These are phyloP conservation scores for Verticillium klebahnii DNA, from an alignment of 2,329 filamentous ascomycete genomes.

Conservation along the genomic window DNA sequence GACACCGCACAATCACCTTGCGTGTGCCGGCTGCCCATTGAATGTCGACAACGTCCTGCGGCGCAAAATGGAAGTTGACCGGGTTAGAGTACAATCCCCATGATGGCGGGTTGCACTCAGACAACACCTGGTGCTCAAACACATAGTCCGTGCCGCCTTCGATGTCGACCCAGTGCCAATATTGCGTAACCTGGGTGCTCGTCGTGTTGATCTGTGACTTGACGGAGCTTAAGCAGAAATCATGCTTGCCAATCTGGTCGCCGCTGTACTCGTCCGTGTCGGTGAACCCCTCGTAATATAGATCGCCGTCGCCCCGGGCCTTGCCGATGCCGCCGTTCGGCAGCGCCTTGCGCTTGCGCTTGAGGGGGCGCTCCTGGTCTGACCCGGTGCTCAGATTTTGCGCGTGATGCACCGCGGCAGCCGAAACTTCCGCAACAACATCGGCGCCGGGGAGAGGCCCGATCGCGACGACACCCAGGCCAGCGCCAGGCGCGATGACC, in stretches of 20 bases:
- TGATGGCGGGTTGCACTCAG: slow-evolving; percentile 6
- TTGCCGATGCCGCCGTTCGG: background rate
- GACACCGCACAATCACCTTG: slow-evolving; percentile 35
- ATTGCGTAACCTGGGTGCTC: slow-evolving; percentile 45
- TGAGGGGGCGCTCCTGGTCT: background rate
- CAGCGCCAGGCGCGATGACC: background rate
- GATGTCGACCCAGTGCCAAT: slow-evolving; percentile 47
- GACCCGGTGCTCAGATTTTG: background rate
- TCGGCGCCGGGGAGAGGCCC: background rate
- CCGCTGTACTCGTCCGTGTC: slow-evolving; percentile 46
- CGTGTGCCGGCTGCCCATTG: slow-evolving; percentile 36
- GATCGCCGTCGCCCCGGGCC: slow-evolving; percentile 22
- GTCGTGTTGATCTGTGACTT: slow-evolving; percentile 43
- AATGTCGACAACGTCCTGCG: slow-evolving; percentile 42
- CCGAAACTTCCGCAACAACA: background rate
- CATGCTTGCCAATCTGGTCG: slow-evolving; percentile 37
- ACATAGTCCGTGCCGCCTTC: slow-evolving; percentile 11
- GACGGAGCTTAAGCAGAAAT: slow-evolving; percentile 50
- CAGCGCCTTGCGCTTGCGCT: background rate
- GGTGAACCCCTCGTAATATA: slow-evolving; percentile 42
- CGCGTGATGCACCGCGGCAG: background rate
- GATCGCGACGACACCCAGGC: background rate
- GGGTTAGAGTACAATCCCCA: slow-evolving; percentile 49
- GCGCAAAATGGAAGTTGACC: slow-evolving; percentile 43
- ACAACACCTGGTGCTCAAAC: slow-evolving; percentile 49